Base-by-base conservation (phyloP, 164 flowering plant genomes). In the Vitis labrusca region DNA sequence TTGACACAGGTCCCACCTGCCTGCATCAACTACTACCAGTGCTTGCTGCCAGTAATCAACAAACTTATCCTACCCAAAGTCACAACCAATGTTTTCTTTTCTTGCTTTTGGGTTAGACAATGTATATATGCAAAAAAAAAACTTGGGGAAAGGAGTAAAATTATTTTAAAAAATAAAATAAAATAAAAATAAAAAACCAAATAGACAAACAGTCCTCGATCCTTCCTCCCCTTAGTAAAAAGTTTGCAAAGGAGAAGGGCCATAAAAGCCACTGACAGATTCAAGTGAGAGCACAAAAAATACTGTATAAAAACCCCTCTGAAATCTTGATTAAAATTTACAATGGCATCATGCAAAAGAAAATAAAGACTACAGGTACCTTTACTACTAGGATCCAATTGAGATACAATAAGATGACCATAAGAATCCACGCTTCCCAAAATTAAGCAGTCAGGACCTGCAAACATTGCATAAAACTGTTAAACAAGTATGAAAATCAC, bases 401-500 rank as follows among this genome's bases (percentile, higher is more conserved):
- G 84, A 44, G 97, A 89, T 13, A 93, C 96, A 74, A 91, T 86
- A 63, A 89, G 88, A 76, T 89, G 93, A 56, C 98, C 97, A 79
- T 83, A 85, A 50, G 90, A 82, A 83, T 89, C 97, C 63, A 93
- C 98, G 63, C 93, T 87, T 60, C 98, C 98, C 83, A 93, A 75
- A 37, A 80, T 74, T 60, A 80, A 78, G 80, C 75, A 67, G 48
- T 69, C 80, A 67, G 72, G 61, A 64, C 87, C 94, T 88, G 80
- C 66, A 77, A 59, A 63, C 37, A 65, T 32, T 58, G 10, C 15
- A 59, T 37, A 48, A 16, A 53, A 15, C 15, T 19, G 52, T 2
- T 1, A 66, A 50, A 58, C 15, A 11, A 44, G 17, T 9, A 56
- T 48, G 29, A 47, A 6, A 51, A 11, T 48, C 17, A 5, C 12